phyloP scores from a whole-genome alignment of 352 stramenopile genomes.

The Phytophthora nicotianae region DNA sequence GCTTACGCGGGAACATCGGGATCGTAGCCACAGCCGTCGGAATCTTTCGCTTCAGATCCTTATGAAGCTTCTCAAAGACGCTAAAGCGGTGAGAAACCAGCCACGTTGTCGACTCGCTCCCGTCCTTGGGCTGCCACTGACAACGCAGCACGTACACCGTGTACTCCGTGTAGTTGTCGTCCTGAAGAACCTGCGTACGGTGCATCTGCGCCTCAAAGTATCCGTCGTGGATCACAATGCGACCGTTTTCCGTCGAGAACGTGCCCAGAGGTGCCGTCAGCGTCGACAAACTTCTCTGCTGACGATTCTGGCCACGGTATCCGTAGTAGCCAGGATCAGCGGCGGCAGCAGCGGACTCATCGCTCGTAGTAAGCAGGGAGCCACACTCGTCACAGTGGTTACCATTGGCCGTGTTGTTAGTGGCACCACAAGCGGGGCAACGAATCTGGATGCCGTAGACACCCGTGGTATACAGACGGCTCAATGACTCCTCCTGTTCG shows the following conservation, averaged over 20 bases:
- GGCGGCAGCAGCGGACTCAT: constrained; percentile 54
- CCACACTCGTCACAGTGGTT: constrained; percentile 89
- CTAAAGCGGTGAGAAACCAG: constrained; percentile 42
- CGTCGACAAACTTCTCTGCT: constrained; percentile 61
- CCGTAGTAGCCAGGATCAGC: constrained; percentile 62
- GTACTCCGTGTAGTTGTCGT: constrained; percentile 91
- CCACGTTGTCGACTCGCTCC: constrained; percentile 38
- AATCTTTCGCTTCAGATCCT: constrained; percentile 43
- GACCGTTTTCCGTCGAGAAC: constrained; percentile 79
- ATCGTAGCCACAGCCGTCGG: constrained; percentile 36
- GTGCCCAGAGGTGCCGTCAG: constrained; percentile 74
- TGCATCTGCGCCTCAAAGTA: constrained; percentile 88
- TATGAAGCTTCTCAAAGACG: constrained; percentile 44
- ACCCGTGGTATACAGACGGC: constrained; percentile 72
- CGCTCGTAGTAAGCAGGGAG: constrained; percentile 81
- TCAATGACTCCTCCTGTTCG: constrained; percentile 86
- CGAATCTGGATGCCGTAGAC: constrained; percentile 89
- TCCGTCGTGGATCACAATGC: constrained; percentile 86
- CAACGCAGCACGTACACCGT: constrained; percentile 89
- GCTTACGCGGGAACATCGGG: constrained; percentile 82
- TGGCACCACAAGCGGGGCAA: constrained; percentile 82
- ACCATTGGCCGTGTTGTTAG: constrained; percentile 89
- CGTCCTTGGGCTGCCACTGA: constrained; percentile 76
- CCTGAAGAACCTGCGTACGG: constrained; percentile 83
- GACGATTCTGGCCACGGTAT: constrained; percentile 46